phyloP scores from a whole-genome alignment of 2,329 filamentous ascomycete species.

The Aspergillus persii region DNA sequence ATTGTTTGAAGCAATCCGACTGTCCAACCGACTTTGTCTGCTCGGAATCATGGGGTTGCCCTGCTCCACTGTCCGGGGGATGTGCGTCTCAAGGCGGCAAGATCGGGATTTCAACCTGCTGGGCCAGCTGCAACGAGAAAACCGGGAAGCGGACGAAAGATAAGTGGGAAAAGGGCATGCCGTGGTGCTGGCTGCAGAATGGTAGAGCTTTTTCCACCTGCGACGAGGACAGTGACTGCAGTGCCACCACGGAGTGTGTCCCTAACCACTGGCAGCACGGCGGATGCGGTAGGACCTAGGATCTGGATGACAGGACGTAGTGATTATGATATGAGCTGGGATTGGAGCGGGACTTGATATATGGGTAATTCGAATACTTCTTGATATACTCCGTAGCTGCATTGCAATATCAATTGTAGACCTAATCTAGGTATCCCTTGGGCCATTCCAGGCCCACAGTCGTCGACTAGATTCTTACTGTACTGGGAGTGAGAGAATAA shows the following conservation, averaged over 20 bases:
- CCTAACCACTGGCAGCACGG: neutral
- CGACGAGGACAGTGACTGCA: neutral
- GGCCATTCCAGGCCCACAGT: too few species aligned
- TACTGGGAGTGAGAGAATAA: too few species aligned
- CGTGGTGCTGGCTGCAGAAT: slow-evolving; percentile 1
- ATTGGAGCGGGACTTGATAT: too few species aligned
- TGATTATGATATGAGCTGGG: too few species aligned
- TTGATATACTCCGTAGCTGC: too few species aligned
- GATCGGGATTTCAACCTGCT: neutral
- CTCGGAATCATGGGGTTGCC: neutral
- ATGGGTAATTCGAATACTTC: too few species aligned
- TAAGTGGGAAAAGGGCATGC: neutral
- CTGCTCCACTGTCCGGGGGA: neutral
- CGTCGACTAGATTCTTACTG: too few species aligned
- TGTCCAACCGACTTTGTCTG: slow-evolving; percentile 1
- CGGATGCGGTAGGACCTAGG: neutral
- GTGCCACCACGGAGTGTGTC: slow-evolving; percentile 1
- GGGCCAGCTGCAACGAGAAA: slow-evolving; percentile 2
- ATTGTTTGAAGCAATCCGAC: neutral
- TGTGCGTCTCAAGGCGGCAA: neutral
- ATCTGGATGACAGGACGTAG: too few species aligned
- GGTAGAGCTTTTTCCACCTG: neutral
- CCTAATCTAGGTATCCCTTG: too few species aligned
- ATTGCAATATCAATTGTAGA: neutral
- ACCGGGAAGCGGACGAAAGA: slow-evolving; percentile 2